Evolutionary conservation across 306 rosid genomes (phyloP).

Genomic region (Pyrus betulifolia): DNA sequence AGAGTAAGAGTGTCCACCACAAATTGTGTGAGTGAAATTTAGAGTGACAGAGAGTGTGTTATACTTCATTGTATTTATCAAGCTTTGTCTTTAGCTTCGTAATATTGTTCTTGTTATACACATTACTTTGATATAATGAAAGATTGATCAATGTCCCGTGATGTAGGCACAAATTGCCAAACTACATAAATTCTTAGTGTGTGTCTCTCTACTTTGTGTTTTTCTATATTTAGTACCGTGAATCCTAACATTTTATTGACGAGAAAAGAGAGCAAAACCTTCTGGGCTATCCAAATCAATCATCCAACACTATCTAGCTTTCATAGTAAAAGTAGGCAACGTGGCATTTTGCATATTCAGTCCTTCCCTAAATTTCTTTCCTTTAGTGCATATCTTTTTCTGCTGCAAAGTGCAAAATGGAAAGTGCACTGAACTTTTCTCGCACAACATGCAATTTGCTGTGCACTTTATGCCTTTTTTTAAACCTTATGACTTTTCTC

Average conservation of each 20-base stretch:
- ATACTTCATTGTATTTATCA: no score
- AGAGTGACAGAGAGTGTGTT: no score
- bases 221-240: no score
- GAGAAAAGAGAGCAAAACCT: neutral
- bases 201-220: no score
- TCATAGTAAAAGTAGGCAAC: neutral
- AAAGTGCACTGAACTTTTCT: neutral
- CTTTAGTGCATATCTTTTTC: neutral
- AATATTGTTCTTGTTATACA: no score
- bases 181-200: no score
- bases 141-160: no score
- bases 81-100: no score
- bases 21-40: no score
- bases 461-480: neutral
- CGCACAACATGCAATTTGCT: neutral
- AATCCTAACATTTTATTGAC: neutral
- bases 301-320: neutral
- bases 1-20: no score
- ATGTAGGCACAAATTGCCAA: no score
- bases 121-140: no score
- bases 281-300: neutral
- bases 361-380: neutral
- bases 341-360: neutral
- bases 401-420: slow-evolving; percentile 7
- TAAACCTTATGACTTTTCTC: neutral